A percentile compares a stretch with the other conserved stretches of the same genome.
Evolutionary conservation across 768 basidiomycete species (phyloP).

Genomic region (Sistotremastrum suecicum): DNA sequence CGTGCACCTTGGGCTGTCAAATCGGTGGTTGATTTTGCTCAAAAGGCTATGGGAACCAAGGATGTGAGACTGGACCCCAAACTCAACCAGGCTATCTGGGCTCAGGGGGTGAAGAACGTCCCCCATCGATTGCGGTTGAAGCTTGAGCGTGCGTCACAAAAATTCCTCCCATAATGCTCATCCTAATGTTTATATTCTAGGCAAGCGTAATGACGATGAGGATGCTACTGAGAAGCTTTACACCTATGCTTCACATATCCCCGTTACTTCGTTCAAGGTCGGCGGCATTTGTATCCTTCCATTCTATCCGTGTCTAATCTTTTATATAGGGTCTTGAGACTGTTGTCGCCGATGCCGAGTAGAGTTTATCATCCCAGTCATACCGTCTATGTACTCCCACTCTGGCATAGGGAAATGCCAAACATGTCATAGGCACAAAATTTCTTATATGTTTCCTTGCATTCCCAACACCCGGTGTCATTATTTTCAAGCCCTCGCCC

Average conservation of each 20-base stretch:
- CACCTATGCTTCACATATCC: conserved; percentile 78
- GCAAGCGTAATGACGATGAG: conserved; percentile 98
- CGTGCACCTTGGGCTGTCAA: conserved; percentile 95
- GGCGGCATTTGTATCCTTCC: conserved; percentile 5
- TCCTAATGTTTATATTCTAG: conserved; percentile 21
- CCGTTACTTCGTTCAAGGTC: conserved; percentile 65
- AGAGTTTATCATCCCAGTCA: conserved; percentile 10
- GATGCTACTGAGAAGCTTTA: conserved; percentile 96
- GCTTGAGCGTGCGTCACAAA: conserved; percentile 67
- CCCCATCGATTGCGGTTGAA: conserved; percentile 87
- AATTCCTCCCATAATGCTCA: conserved; percentile 5
- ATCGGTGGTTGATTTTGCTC: conserved; percentile 82
- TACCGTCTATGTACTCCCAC: too few relatives aligned
- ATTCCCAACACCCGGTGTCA: too few relatives aligned
- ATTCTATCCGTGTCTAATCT: conserved; percentile 5
- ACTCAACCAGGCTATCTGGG: conserved; percentile 94
- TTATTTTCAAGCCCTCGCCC: too few relatives aligned
- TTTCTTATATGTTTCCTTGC: too few relatives aligned
- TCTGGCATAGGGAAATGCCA: too few relatives aligned
- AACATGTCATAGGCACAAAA: too few relatives aligned
- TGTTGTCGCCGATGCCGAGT: conserved; percentile 69
- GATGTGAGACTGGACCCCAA: conserved; percentile 93
- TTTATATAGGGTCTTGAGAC: conserved; percentile 67
- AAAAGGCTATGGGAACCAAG: conserved; percentile 87
- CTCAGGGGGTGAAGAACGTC: conserved; percentile 83